These are phyloP conservation scores for Venturia carpophila DNA, from an alignment of 2,329 filamentous ascomycete species.

Conservation along the genomic window DNA sequence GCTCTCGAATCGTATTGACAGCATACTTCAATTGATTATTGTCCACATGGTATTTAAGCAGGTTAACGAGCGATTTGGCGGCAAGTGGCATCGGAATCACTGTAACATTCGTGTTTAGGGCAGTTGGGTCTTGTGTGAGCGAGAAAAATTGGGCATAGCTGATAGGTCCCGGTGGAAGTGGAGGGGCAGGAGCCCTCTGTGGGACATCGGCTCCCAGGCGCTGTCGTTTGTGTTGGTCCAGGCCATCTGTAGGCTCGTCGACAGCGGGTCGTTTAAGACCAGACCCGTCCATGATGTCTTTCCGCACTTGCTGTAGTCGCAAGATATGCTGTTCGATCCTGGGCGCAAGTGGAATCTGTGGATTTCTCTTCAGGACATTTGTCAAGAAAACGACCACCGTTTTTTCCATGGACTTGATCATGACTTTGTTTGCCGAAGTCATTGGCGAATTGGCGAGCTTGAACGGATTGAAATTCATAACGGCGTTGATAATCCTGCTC, in stretches of 20 bases:
- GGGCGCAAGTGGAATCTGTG: constrained; percentile 63
- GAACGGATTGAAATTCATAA: constrained; percentile 87
- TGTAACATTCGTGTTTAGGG: constrained; percentile 76
- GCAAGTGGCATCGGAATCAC: constrained; percentile 68
- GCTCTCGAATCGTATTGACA: constrained; percentile 51
- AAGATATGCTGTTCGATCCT: constrained; percentile 86
- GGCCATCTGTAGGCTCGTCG: constrained; percentile 60
- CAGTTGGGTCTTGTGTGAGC: constrained; percentile 64
- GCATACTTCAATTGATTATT: constrained; percentile 61
- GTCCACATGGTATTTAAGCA: constrained; percentile 62
- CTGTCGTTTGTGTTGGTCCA: constrained; percentile 75
- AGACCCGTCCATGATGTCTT: constrained; percentile 71
- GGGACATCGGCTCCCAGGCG: constrained; percentile 51
- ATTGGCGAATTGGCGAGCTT: constrained; percentile 69
- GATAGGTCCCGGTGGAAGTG: constrained; percentile 63
- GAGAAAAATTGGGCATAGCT: constrained; percentile 81
- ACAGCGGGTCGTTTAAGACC: constrained; percentile 69
- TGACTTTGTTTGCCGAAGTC: constrained; percentile 70
- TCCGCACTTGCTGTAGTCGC: constrained; percentile 66
- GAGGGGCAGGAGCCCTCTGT: constrained; percentile 34
- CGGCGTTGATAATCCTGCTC: constrained; percentile 74
- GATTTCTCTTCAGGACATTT: constrained; percentile 69
- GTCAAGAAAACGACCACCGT: constrained; percentile 77
- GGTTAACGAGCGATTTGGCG: constrained; percentile 70
- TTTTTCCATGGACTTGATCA: constrained; percentile 89